phyloP scores from a whole-genome alignment of 2,329 filamentous ascomycete genomes.

The Monilinia aucupariae region DNA sequence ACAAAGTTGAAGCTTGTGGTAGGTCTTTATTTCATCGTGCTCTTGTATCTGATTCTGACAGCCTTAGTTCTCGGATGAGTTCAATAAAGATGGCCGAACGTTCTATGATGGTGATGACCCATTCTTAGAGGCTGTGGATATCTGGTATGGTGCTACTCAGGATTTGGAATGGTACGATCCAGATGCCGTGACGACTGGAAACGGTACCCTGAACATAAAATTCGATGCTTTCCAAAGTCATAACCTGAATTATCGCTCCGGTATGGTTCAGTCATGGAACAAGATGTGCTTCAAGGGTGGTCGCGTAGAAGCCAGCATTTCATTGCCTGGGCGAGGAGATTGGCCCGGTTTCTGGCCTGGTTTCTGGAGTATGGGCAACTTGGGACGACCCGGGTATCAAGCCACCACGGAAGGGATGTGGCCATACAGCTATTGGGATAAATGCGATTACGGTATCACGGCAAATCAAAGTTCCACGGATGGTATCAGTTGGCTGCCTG shows the following conservation, averaged over 20 bases:
- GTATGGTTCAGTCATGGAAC: slow-evolving; percentile 73
- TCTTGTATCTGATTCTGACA: slow-evolving; percentile 12
- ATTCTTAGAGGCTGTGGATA: slow-evolving; percentile 61
- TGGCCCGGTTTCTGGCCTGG: slow-evolving; percentile 68
- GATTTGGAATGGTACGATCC: slow-evolving; percentile 70
- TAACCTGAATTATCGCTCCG: slow-evolving; percentile 60
- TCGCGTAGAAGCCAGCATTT: slow-evolving; percentile 64
- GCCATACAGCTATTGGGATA: slow-evolving; percentile 67
- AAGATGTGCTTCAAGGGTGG: slow-evolving; percentile 68
- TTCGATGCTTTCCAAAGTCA: slow-evolving; percentile 63
- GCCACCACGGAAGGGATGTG: slow-evolving; percentile 67
- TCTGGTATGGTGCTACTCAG: slow-evolving; percentile 67
- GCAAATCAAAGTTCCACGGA: slow-evolving; percentile 64
- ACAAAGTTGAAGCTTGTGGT: slow-evolving; percentile 58
- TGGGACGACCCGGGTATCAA: slow-evolving; percentile 63
- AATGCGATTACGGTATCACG: slow-evolving; percentile 66
- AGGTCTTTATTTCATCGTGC: slow-evolving; percentile 27
- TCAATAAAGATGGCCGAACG: slow-evolving; percentile 60
- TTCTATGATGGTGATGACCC: slow-evolving; percentile 68
- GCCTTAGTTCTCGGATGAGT: slow-evolving; percentile 62
- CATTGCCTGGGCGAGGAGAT: slow-evolving; percentile 61
- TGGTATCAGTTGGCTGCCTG: slow-evolving; percentile 61
- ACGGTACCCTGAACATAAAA: slow-evolving; percentile 57
- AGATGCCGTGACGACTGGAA: slow-evolving; percentile 56
- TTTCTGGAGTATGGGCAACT: slow-evolving; percentile 71